A percentile compares a stretch with the other conserved stretches of the same genome.
phyloP scores from a whole-genome alignment of 352 stramenopile species.

The Phytophthora kernoviae region DNA sequence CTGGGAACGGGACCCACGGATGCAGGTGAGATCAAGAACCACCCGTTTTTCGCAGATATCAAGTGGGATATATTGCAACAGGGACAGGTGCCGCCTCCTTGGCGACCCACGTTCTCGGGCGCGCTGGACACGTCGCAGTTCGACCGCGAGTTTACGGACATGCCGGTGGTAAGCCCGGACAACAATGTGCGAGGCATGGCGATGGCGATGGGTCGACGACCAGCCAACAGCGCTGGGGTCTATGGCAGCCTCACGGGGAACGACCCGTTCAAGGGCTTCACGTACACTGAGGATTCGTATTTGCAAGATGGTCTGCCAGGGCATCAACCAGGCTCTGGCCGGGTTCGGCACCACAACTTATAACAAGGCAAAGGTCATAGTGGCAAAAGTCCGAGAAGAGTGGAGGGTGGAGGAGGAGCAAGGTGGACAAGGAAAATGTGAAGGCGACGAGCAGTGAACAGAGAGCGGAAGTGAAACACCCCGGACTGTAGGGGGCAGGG shows the following conservation, averaged over 20 bases:
- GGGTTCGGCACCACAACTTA: slow-evolving; percentile 40
- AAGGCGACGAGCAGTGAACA: slow-evolving; percentile 24
- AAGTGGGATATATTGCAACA: slow-evolving; percentile 70
- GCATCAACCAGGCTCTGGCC: slow-evolving; percentile 23
- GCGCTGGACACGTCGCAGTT: slow-evolving; percentile 98
- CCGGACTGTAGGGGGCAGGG: slow-evolving; percentile 26
- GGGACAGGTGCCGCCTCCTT: slow-evolving; percentile 86
- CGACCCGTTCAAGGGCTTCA: slow-evolving; percentile 87
- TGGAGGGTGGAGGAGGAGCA: background rate
- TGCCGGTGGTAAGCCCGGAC: slow-evolving; percentile 94
- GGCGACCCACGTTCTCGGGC: slow-evolving; percentile 91
- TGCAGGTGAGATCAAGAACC: slow-evolving; percentile 81
- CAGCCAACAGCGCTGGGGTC: slow-evolving; percentile 34
- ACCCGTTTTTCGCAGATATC: slow-evolving; percentile 83
- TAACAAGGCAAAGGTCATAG: slow-evolving; percentile 16
- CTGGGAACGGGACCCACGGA: slow-evolving; percentile 92
- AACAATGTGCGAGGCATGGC: slow-evolving; percentile 68
- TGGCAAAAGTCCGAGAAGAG: slow-evolving; percentile 5
- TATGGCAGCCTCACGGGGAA: slow-evolving; percentile 63
- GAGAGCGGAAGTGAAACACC: slow-evolving; percentile 17
- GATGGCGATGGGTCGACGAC: slow-evolving; percentile 51
- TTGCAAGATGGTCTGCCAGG: slow-evolving; percentile 62
- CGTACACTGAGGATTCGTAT: slow-evolving; percentile 85
- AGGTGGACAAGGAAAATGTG: slow-evolving; percentile 9
- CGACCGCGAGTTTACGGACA: slow-evolving; percentile 96